Evolutionary conservation across 805 yeast species (phyloP).

Genomic region (Saccharomycopsis fibuligera): DNA sequence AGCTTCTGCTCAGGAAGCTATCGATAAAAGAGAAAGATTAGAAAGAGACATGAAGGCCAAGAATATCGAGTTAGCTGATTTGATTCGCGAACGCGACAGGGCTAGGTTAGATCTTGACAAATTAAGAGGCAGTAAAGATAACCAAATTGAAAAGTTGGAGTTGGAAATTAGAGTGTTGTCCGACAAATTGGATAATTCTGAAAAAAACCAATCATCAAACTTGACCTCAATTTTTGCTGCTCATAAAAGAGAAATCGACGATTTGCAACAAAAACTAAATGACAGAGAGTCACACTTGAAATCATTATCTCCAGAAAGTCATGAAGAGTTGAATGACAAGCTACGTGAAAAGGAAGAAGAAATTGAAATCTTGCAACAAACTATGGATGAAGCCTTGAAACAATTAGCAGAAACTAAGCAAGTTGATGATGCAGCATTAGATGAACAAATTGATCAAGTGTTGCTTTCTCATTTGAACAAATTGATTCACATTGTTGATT

Average conservation of each 20-base stretch:
- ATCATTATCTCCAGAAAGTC: constrained; percentile 19
- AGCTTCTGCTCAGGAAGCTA: constrained; percentile 83
- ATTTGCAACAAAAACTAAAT: constrained; percentile 35
- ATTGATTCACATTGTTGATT: constrained; percentile 55
- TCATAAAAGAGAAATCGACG: constrained; percentile 58
- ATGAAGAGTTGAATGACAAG: constrained; percentile 34
- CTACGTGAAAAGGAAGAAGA: constrained; percentile 70
- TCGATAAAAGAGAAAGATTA: constrained; percentile 71
- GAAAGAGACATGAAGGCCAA: constrained; percentile 82
- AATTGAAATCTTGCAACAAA: constrained; percentile 69
- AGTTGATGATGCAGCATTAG: constrained; percentile 40
- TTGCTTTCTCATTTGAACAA: constrained; percentile 42
- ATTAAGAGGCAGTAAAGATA: constrained; percentile 54
- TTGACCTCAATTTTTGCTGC: constrained; percentile 51
- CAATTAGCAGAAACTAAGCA: constrained; percentile 46
- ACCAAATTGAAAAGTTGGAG: constrained; percentile 58
- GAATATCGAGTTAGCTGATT: constrained; percentile 80
- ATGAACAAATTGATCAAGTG: constrained; percentile 53
- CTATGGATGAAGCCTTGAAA: constrained; percentile 63
- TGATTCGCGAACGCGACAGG: constrained; percentile 83
- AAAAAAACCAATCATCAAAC: constrained; percentile 58
- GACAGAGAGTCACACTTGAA: constrained; percentile 23
- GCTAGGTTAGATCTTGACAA: constrained; percentile 79
- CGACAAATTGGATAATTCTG: constrained; percentile 50
- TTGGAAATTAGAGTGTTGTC: constrained; percentile 58